Conservation (phyloP, 495 filamentous ascomycete species). For the Aspergillus indologenus region DNA sequence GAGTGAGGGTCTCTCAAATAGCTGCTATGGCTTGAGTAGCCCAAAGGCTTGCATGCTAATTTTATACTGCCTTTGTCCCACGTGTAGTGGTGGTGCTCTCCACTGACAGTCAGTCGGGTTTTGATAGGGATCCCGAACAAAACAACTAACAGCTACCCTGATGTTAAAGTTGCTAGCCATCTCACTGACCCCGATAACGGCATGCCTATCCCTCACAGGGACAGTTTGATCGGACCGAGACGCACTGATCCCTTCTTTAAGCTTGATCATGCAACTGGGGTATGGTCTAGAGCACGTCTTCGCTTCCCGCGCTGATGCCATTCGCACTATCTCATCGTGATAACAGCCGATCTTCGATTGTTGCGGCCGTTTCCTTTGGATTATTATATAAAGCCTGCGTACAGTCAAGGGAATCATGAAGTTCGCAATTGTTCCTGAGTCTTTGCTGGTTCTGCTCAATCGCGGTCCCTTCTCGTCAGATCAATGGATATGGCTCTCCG, state of each 20-base stretch:
- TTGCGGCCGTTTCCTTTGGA: background rate
- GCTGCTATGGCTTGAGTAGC: no score
- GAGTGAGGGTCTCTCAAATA: no score
- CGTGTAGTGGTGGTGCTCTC: background rate
- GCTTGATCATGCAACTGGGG: background rate
- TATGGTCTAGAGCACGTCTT: constrained; percentile 1
- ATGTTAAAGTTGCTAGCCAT: background rate
- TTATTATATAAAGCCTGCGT: no score
- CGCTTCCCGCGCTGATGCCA: constrained; percentile 6
- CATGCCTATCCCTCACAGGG: background rate
- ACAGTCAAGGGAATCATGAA: no score
- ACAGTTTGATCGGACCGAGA: background rate
- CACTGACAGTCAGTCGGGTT: background rate
- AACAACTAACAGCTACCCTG: background rate
- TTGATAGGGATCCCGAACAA: background rate
- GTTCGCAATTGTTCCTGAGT: background rate
- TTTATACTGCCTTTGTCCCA: no score
- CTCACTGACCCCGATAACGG: background rate
- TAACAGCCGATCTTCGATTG: background rate
- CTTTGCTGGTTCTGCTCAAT: background rate
- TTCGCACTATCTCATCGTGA: background rate
- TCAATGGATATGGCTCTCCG: background rate
- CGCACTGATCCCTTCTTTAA: background rate
- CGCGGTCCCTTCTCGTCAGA: background rate
- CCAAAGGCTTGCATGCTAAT: no score